phyloP scores from a whole-genome alignment of 495 filamentous ascomycete genomes.

The Annulohypoxylon bovei region DNA sequence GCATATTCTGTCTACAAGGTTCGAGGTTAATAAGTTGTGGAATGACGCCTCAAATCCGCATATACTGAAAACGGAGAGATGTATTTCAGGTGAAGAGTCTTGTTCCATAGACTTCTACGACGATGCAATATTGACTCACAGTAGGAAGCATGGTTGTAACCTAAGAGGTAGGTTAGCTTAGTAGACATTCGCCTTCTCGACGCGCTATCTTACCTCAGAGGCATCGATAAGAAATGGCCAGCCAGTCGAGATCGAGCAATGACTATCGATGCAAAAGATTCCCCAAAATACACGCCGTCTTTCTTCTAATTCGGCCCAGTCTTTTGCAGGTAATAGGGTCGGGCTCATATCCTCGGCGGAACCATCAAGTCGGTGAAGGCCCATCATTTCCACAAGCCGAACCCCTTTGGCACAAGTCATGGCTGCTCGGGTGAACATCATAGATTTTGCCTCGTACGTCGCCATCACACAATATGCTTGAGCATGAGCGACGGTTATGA shows the following conservation, averaged over 20 bases:
- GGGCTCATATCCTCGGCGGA: constrained; percentile 48
- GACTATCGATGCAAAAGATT: constrained; percentile 61
- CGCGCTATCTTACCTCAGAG: constrained; percentile 45
- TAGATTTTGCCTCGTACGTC: constrained; percentile 53
- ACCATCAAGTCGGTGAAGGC: constrained; percentile 58
- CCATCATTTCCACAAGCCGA: constrained; percentile 58
- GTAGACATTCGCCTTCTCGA: not conserved
- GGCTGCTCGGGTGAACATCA: constrained; percentile 56
- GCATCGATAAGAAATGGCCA: constrained; percentile 58
- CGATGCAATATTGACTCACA: constrained; percentile 26
- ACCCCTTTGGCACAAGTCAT: constrained; percentile 56
- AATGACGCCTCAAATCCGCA: not conserved
- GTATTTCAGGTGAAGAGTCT: not conserved
- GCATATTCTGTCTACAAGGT: constrained; percentile 50
- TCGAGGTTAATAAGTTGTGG: constrained; percentile 19
- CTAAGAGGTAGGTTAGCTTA: constrained; percentile 41
- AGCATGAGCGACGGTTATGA: constrained; percentile 57
- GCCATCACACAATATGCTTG: constrained; percentile 59
- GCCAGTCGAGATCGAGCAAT: constrained; percentile 57
- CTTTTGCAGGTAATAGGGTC: constrained; percentile 49
- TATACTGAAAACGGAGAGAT: not conserved
- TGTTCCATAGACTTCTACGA: not conserved
- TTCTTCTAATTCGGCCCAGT: constrained; percentile 63
- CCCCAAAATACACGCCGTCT: constrained; percentile 64
- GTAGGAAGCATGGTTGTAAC: constrained; percentile 57